Conservation (phyloP, 2,329 filamentous ascomycete genomes). For the Pseudodiploospora longispora region DNA sequence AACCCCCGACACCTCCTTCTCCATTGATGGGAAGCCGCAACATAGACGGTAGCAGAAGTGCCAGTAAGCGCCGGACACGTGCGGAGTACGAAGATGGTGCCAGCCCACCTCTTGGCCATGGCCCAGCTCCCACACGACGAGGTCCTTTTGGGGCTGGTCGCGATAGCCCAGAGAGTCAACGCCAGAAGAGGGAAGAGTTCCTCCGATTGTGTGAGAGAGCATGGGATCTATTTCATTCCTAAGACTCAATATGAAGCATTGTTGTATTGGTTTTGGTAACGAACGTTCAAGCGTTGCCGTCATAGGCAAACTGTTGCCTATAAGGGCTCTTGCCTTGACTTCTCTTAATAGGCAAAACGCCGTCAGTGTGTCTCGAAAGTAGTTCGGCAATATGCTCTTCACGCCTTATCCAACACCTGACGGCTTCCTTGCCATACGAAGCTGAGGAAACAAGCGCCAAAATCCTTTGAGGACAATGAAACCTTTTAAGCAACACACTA, state of each 20-base stretch:
- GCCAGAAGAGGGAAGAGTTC: slow-evolving; percentile 89
- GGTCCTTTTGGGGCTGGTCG: slow-evolving; percentile 74
- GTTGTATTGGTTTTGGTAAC: too few relatives aligned
- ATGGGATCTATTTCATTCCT: slow-evolving; percentile 97
- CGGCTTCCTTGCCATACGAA: too few relatives aligned
- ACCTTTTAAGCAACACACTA: too few relatives aligned
- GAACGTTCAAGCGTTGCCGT: too few relatives aligned
- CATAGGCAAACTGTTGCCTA: too few relatives aligned
- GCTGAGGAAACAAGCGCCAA: too few relatives aligned
- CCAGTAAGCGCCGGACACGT: slow-evolving; percentile 65
- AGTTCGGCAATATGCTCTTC: too few relatives aligned
- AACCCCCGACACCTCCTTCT: slow-evolving; percentile 85
- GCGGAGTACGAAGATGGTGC: slow-evolving; percentile 92
- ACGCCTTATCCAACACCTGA: too few relatives aligned
- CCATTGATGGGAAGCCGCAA: slow-evolving; percentile 49
- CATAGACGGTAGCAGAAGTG: slow-evolving; percentile 46
- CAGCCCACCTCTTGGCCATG: slow-evolving; percentile 74
- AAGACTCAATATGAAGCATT: slow-evolving; percentile 18
- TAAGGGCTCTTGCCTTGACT: too few relatives aligned
- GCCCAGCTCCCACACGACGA: slow-evolving; percentile 51
- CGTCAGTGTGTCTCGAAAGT: too few relatives aligned
- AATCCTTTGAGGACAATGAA: too few relatives aligned
- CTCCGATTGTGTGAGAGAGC: slow-evolving; percentile 76
- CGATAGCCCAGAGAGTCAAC: slow-evolving; percentile 74
- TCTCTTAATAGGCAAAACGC: too few relatives aligned